A percentile compares a stretch with the other conserved stretches of the same genome.
These are phyloP conservation scores for Zea mays DNA, from an alignment of 176 grass and related monocot genomes.

Conservation along the genomic window DNA sequence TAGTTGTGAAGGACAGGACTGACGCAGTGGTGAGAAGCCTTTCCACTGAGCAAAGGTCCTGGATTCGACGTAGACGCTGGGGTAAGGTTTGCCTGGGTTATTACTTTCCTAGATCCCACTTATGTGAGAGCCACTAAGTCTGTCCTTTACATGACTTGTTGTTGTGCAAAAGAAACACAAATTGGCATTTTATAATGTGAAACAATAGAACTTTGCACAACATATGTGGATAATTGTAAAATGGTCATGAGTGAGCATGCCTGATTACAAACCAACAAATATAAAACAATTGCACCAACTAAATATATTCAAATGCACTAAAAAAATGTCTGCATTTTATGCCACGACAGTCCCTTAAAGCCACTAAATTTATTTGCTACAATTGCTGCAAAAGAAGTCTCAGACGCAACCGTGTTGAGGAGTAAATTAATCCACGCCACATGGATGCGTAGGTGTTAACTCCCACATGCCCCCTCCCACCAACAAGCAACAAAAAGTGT, in stretches of 20 bases:
- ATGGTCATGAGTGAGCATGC: not conserved
- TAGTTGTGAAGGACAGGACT: too few species aligned
- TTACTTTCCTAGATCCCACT: too few species aligned
- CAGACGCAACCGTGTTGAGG: not conserved
- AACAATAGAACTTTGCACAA: not conserved
- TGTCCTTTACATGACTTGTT: not conserved
- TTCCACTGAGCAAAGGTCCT: too few species aligned
- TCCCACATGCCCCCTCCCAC: not conserved
- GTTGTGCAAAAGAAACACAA: not conserved
- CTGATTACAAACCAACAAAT: not conserved
- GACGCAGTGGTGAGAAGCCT: too few species aligned
- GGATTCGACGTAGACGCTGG: too few species aligned
- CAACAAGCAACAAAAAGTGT: not conserved
- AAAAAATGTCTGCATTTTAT: not conserved
- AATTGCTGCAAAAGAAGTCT: not conserved
- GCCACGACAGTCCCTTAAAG: not conserved
- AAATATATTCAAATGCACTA: constrained; percentile 1
- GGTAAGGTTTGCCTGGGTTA: too few species aligned
- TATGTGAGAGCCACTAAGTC: too few species aligned
- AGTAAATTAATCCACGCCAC: not conserved
- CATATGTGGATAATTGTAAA: not conserved
- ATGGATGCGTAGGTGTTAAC: not conserved
- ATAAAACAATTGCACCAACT: not conserved
- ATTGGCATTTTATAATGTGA: not conserved
- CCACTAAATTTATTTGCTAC: not conserved